Conservation (phyloP, 805 yeast genomes). For the Starmerella etchellsii region DNA sequence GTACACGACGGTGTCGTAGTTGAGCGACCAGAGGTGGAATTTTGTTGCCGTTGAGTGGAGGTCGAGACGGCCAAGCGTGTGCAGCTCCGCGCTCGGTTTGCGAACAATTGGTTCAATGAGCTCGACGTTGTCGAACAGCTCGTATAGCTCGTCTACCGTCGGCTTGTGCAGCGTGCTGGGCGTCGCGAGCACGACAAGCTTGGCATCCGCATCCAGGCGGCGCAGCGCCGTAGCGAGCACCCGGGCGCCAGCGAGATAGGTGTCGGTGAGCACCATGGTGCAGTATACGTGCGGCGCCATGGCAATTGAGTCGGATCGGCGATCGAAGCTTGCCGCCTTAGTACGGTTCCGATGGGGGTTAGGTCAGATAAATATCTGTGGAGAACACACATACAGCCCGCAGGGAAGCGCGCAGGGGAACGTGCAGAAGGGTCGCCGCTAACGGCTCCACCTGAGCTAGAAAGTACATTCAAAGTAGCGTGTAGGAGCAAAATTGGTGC, state of each 20-base stretch:
- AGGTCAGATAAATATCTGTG: background rate
- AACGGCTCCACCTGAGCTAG: too few relatives aligned
- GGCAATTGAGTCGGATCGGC: background rate
- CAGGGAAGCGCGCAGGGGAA: too few relatives aligned
- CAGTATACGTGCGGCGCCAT: conserved; percentile 27
- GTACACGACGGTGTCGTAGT: conserved; percentile 33
- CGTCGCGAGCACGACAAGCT: conserved; percentile 25
- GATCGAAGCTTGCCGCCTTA: background rate
- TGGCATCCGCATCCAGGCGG: conserved; percentile 19
- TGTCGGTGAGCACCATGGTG: conserved; percentile 35
- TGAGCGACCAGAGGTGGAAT: conserved; percentile 40
- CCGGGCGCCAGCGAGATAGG: conserved; percentile 38
- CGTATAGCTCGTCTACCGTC: conserved; percentile 15
- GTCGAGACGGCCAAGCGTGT: conserved; percentile 37
- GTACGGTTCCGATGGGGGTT: too few relatives aligned
- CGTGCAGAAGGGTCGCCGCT: too few relatives aligned
- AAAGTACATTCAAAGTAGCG: too few relatives aligned
- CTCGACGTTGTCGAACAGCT: conserved; percentile 23
- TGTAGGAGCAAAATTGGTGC: too few relatives aligned
- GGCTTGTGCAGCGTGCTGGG: conserved; percentile 15
- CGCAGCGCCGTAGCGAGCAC: conserved; percentile 34
- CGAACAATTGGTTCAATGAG: conserved; percentile 23
- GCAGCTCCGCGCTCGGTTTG: conserved; percentile 21
- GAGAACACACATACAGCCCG: background rate
- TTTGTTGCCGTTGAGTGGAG: conserved; percentile 39